Conservation (phyloP, 2,329 filamentous ascomycete genomes). For the Trichophaea hybrida region DNA sequence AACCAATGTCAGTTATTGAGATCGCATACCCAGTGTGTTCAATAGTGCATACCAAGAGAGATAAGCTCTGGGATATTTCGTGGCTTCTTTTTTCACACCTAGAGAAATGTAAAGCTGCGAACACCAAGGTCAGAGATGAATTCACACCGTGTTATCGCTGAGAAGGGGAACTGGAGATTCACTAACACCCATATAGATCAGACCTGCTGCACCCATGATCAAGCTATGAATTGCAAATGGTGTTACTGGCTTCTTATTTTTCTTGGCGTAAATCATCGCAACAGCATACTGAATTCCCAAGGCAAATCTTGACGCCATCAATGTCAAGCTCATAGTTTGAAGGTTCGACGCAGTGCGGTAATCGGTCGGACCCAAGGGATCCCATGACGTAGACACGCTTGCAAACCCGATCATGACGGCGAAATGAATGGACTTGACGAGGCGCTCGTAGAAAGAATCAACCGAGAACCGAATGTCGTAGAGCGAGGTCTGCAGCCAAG, state of each 20-base stretch:
- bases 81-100: no score
- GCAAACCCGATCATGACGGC: constrained; percentile 52
- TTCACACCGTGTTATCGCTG: no score
- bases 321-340: constrained; percentile 24
- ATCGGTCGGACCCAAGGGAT: constrained; percentile 22
- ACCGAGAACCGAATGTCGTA: constrained; percentile 53
- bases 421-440: constrained; percentile 45
- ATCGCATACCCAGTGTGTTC: no score
- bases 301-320: constrained; percentile 41
- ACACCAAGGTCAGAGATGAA: no score
- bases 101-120: no score
- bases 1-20: no score
- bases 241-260: constrained; percentile 9
- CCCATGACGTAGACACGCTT: constrained; percentile 37
- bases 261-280: constrained; percentile 26
- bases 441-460: constrained; percentile 49
- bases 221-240: constrained; percentile 12
- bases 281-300: constrained; percentile 42
- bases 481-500: constrained; percentile 50
- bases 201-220: constrained; percentile 11
- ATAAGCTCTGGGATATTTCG: no score
- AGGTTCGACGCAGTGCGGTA: constrained; percentile 16
- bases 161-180: no score
- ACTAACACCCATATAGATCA: constrained; percentile 5
- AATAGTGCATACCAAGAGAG: no score